Conservation (phyloP, 139 green algal species). For the Coelastrella sp. region DNA sequence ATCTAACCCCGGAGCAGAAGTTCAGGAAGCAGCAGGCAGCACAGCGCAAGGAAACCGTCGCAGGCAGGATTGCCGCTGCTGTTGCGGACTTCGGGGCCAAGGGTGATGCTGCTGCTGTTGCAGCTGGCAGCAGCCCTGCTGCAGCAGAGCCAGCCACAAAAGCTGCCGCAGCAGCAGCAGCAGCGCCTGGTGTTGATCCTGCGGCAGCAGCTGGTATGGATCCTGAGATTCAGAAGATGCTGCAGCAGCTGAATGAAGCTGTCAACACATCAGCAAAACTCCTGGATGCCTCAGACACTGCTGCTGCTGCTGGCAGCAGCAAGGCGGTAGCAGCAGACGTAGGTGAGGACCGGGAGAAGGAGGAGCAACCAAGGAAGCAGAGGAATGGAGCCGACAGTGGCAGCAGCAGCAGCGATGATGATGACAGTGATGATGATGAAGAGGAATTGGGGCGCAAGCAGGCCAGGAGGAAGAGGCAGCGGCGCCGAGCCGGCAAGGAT, state of each 20-base stretch:
- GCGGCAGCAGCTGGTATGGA: background rate
- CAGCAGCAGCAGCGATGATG: background rate
- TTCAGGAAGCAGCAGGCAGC: slow-evolving; percentile 2
- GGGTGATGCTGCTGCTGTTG: background rate
- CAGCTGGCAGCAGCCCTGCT: background rate
- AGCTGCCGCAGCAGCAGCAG: background rate
- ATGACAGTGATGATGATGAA: slow-evolving; percentile 16
- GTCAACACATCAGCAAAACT: slow-evolving; percentile 22
- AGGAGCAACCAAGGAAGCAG: background rate
- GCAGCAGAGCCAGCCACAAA: background rate
- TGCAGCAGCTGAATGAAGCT: slow-evolving; percentile 20
- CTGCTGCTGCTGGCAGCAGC: slow-evolving; percentile 6
- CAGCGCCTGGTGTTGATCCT: background rate
- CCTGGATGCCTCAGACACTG: background rate
- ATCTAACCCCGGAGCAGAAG: slow-evolving; percentile 1
- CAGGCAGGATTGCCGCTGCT: background rate
- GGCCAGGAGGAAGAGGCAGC: background rate
- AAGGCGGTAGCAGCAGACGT: slow-evolving; percentile 19
- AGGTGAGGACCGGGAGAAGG: background rate
- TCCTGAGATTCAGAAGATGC: slow-evolving; percentile 13
- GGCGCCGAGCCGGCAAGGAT: background rate
- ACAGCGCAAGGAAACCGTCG: background rate
- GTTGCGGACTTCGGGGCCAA: background rate
- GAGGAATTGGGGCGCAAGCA: background rate
- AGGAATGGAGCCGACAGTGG: background rate